Evolutionary conservation across 257 asterid species (phyloP).

Genomic region (Penstemon eatonii): DNA sequence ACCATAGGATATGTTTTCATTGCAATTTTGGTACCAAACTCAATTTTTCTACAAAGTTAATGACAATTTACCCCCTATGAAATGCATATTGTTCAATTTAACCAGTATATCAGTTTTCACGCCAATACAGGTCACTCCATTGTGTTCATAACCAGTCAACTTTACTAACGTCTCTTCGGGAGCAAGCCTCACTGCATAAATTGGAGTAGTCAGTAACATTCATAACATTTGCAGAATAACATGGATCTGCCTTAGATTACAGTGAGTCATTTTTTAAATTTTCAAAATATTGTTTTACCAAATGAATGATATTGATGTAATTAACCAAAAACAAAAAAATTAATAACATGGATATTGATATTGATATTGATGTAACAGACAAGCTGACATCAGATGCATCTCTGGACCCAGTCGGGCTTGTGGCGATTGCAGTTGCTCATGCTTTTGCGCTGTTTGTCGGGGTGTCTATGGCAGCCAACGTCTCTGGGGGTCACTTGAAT

Average conservation of each 20-base stretch:
- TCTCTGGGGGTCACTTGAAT: constrained; percentile 80
- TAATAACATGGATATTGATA: too few species aligned
- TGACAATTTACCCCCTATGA: too few species aligned
- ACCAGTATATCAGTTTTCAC: constrained; percentile 91
- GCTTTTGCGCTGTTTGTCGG: constrained; percentile 76
- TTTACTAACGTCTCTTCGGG: constrained; percentile 68
- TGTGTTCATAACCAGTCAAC: constrained; percentile 82
- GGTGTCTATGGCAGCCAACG: constrained; percentile 68
- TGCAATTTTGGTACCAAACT: too few species aligned
- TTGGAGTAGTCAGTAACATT: constrained; percentile 33
- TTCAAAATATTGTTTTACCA: too few species aligned
- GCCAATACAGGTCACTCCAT: constrained; percentile 88
- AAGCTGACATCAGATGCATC: constrained; percentile 52
- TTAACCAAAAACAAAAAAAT: too few species aligned
- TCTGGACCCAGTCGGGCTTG: constrained; percentile 60
- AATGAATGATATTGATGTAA: too few species aligned
- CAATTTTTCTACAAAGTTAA: too few species aligned
- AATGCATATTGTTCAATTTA: too few species aligned
- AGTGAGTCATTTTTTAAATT: constrained; percentile 23
- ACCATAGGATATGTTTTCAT: too few species aligned
- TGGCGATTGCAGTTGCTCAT: constrained; percentile 75
- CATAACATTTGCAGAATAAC: background rate
- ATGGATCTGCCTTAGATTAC: constrained; percentile 71
- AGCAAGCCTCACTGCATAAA: constrained; percentile 85
- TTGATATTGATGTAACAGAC: constrained; percentile 20